Percentiles rank a stretch among this genome's conserved stretches.
These are phyloP conservation scores for Coniochaeta pulveracea DNA, from an alignment of 2,329 filamentous ascomycete genomes.

Conservation along the genomic window DNA sequence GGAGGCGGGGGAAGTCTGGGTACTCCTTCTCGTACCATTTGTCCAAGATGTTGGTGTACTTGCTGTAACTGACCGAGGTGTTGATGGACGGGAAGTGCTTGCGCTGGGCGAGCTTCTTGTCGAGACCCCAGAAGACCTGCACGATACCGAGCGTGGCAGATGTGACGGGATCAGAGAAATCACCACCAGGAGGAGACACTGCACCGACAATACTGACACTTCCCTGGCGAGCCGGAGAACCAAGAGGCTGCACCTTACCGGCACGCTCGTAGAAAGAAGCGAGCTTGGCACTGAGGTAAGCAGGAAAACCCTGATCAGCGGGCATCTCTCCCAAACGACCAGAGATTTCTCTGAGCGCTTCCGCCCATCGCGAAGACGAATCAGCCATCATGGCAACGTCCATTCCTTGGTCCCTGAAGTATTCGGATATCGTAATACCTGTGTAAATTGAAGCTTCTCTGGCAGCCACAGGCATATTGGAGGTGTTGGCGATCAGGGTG, in stretches of 20 bases:
- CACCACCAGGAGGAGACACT: conserved; percentile 93
- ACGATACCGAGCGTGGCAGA: conserved; percentile 90
- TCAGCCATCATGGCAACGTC: conserved; percentile 99
- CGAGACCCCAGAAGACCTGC: conserved; percentile 98
- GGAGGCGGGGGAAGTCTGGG: conserved; percentile 86
- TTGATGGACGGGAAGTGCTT: conserved; percentile 99
- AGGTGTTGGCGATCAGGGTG: conserved; percentile 95
- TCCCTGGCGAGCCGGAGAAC: conserved; percentile 77
- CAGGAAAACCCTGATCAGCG: conserved; percentile 98
- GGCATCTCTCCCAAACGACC: conserved; percentile 99
- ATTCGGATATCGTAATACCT: conserved; percentile 86
- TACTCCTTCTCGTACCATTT: conserved; percentile 90
- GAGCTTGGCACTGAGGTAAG: conserved; percentile 91
- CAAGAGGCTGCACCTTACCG: conserved; percentile 73
- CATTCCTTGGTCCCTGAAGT: conserved; percentile 95
- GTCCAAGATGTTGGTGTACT: conserved; percentile 83
- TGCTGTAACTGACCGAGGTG: conserved; percentile 88
- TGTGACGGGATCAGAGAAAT: conserved; percentile 98
- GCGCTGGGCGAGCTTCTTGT: conserved; percentile 98
- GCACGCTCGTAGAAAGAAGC: conserved; percentile 99
- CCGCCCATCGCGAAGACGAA: conserved; percentile 94
- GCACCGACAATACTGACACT: conserved; percentile 97
- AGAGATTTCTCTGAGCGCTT: conserved; percentile 96
- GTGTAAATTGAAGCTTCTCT: conserved; percentile 99
- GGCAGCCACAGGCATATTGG: conserved; percentile 98